These are phyloP conservation scores for Metschnikowia cubensis DNA, from an alignment of 805 yeast species.

Conservation along the genomic window DNA sequence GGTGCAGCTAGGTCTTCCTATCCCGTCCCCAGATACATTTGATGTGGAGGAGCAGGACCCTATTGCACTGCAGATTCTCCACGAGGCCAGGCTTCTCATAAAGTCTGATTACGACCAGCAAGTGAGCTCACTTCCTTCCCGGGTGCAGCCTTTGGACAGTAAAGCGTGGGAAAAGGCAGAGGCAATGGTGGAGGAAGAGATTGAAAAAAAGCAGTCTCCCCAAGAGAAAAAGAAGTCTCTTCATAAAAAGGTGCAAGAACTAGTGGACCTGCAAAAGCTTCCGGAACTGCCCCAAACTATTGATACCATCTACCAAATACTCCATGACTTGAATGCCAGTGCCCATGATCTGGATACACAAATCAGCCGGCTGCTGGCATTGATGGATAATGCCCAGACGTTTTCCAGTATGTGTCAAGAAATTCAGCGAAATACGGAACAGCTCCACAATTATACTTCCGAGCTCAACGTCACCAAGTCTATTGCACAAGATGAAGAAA, in stretches of 20 bases:
- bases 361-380: constrained; percentile 5
- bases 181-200: background rate
- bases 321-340: constrained; percentile 18
- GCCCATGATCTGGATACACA: background rate
- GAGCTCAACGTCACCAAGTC: constrained; percentile 12
- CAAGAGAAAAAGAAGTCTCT: background rate
- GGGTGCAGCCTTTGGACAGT: background rate
- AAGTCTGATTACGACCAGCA: constrained; percentile 39
- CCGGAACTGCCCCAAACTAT: constrained; percentile 17
- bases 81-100: constrained; percentile 34
- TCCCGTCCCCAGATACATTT: constrained; percentile 31
- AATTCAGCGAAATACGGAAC: constrained; percentile 1
- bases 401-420: background rate
- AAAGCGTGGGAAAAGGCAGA: background rate
- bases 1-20: constrained; percentile 41
- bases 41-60: background rate
- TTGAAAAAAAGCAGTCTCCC: background rate
- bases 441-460: constrained; percentile 14
- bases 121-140: constrained; percentile 5
- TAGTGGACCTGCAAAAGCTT: constrained; percentile 4
- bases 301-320: constrained; percentile 14
- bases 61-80: constrained; percentile 19
- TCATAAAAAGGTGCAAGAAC: background rate
- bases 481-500: constrained; percentile 18
- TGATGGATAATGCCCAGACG: constrained; percentile 2